Conservation (phyloP, 371 early-diverging fungal species). For the Haplosporangium sp. region DNA sequence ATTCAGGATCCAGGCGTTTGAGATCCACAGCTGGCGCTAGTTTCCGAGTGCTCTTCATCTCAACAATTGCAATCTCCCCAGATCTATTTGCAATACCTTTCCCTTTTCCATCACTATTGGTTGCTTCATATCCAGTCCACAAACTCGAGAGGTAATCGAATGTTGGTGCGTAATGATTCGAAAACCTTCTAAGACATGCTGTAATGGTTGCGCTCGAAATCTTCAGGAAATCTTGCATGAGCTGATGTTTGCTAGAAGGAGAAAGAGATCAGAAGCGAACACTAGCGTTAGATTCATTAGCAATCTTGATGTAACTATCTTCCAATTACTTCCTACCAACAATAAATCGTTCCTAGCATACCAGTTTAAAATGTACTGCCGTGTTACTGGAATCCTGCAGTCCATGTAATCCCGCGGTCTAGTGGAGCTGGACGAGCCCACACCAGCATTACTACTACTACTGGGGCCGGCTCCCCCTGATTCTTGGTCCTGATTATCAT, state of each 20-base stretch:
- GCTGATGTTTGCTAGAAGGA: constrained; percentile 21
- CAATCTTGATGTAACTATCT: neutral
- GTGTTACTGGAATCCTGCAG: no score
- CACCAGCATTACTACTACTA: neutral
- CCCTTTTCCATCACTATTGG: neutral
- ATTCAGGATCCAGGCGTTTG: constrained; percentile 20
- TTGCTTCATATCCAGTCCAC: constrained; percentile 2
- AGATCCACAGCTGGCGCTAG: neutral
- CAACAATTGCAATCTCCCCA: neutral
- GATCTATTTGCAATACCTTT: neutral
- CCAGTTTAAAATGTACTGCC: no score
- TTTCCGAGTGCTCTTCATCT: constrained; percentile 12
- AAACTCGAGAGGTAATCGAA: constrained; percentile 26
- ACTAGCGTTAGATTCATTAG: neutral
- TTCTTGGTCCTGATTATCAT: constrained; percentile 1
- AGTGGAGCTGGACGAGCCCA: no score
- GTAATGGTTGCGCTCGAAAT: constrained; percentile 29
- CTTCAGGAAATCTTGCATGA: constrained; percentile 50
- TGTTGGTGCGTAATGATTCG: constrained; percentile 41
- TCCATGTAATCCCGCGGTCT: no score
- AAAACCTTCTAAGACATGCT: constrained; percentile 17
- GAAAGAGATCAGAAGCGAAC: neutral
- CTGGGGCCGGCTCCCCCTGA: neutral
- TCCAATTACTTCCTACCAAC: neutral
- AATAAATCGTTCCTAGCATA: no score